phyloP scores from a whole-genome alignment of 192 early-diverging fungal species.

The Backusella liffmaniae region DNA sequence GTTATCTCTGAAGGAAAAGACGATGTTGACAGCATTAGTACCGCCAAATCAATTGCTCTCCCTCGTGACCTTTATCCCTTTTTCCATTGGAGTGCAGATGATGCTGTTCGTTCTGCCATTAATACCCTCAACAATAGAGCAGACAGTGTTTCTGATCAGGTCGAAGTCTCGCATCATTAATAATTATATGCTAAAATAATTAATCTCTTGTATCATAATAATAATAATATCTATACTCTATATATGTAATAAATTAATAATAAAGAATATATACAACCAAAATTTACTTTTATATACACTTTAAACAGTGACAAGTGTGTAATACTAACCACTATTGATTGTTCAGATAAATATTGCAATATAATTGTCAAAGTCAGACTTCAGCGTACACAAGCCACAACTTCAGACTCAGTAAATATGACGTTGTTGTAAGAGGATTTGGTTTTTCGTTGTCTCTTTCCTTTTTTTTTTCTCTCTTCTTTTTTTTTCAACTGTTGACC shows the following conservation, averaged over 20 bases:
- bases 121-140: background rate
- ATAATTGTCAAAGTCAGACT: background rate
- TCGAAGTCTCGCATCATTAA: background rate
- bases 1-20: background rate
- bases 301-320: too few species aligned
- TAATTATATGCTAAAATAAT: background rate
- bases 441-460: background rate
- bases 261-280: too few species aligned
- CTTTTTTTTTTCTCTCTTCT: background rate
- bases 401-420: constrained; percentile 6
- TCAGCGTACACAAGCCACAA: background rate
- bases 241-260: background rate
- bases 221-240: background rate
- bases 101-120: constrained; percentile 31
- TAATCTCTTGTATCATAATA: background rate
- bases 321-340: too few species aligned
- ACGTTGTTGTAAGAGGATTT: background rate
- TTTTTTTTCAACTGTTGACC: background rate
- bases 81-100: constrained; percentile 40
- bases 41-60: constrained; percentile 9
- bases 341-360: background rate
- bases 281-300: too few species aligned
- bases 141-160: background rate
- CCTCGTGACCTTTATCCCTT: constrained; percentile 34
- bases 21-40: background rate